Conservation (phyloP, 2,329 filamentous ascomycete species). For the Colletotrichum sp. region DNA sequence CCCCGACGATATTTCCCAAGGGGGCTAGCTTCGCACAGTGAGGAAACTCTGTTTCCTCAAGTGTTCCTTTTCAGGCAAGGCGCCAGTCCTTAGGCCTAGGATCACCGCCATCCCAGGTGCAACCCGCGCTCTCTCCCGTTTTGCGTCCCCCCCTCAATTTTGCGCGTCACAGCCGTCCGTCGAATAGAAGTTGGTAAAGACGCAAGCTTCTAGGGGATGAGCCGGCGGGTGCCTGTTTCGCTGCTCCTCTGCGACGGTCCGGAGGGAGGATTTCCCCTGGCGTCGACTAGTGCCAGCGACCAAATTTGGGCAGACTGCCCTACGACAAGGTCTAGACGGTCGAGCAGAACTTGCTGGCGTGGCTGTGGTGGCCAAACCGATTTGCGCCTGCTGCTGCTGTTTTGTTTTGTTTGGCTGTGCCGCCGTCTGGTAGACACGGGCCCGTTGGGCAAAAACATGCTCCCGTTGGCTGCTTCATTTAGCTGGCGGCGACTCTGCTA, state of each 20-base stretch:
- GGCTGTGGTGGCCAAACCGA: neutral
- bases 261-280: constrained; percentile 4
- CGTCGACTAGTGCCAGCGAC: neutral
- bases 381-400: neutral
- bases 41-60: constrained; percentile 13
- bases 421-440: neutral
- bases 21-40: neutral
- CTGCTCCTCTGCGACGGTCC: neutral
- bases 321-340: constrained; percentile 1
- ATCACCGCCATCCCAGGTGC: neutral
- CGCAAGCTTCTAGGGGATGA: neutral
- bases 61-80: neutral
- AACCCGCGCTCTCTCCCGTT: neutral
- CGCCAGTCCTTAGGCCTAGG: neutral
- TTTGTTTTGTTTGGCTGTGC: neutral
- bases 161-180: neutral
- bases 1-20: neutral
- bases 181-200: neutral
- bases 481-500: neutral
- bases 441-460: neutral
- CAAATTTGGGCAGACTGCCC: constrained; percentile 4
- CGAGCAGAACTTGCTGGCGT: neutral
- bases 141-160: neutral
- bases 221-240: neutral
- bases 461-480: neutral